Conservation (phyloP, 108 stramenopile species). For the Licmophora abbreviata region DNA sequence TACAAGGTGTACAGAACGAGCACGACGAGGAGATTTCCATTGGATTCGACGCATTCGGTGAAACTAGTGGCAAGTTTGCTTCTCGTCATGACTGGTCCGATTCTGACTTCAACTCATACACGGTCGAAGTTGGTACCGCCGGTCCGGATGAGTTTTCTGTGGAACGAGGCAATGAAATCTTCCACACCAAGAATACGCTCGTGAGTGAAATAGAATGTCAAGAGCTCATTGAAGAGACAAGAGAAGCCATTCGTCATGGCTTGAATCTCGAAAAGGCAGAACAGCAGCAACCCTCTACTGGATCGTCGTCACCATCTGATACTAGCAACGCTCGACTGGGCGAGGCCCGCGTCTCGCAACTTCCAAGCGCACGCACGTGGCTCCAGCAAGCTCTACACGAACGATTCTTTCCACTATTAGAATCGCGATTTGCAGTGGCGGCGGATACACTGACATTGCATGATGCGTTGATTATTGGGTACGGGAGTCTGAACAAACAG, state of each 20-base stretch:
- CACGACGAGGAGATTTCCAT: constrained; percentile 2
- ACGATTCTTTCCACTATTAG: not conserved
- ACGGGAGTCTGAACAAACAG: not conserved
- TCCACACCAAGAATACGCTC: not conserved
- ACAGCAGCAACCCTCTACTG: too few species aligned
- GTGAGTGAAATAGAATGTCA: constrained; percentile 1
- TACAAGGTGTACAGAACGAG: not conserved
- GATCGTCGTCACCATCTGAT: too few species aligned
- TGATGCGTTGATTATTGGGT: constrained; percentile 8
- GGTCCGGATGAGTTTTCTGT: not conserved
- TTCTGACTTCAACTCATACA: not conserved
- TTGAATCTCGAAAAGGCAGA: not conserved
- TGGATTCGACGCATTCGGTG: not conserved
- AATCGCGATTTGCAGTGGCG: constrained; percentile 4
- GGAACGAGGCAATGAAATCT: not conserved
- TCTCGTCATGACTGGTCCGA: not conserved
- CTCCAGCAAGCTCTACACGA: not conserved
- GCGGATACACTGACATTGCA: constrained; percentile 2
- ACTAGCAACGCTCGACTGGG: not conserved
- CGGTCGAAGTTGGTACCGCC: not conserved
- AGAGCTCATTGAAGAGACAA: not conserved
- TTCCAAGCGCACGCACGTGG: not conserved
- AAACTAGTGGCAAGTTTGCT: not conserved
- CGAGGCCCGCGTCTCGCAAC: constrained; percentile 2
- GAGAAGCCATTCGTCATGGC: not conserved